Base-by-base conservation (phyloP, 768 basidiomycete species). In the Punctularia strigosozonata region DNA sequence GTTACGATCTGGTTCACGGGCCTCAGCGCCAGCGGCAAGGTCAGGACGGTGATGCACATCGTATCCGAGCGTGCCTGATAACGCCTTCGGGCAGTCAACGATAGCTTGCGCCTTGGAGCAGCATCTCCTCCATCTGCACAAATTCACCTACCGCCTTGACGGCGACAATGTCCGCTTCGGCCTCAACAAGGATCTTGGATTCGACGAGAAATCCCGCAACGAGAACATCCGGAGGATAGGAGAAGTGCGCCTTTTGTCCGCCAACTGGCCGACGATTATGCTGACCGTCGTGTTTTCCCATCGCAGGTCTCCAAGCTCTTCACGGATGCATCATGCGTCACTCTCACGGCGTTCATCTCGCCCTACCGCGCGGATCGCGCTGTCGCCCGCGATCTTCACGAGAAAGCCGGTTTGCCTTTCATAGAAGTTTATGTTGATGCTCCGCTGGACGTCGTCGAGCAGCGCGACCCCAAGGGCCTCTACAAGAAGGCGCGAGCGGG, bases 181-280 rank as follows among this genome's bases (percentile, higher is more conserved):
- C 6, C 65, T 99, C 37, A 99, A 98, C 70, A 97, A 85, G 62
- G 91, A 95, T 54, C 78, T 97, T 28, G 88, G 89, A 4, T 97
- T 97, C 51, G 83, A 88, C 49, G 88, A 91, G 52, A 78, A 75
- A 53, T 91, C 91, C 36, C 73, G 91, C 40, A 85, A 84, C 46
- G 88, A 95, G 61, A 92, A 99, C 62, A 98, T 99, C 54, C 80
- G 95, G 37, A 72, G 95, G 41, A 95, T 98, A 44, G 89, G 91
- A 48, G 94, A 99, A 78, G 90, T 87, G 48, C 39, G 66, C 43
- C 8, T 15, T 7, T 8, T 33, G 14, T 42, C 22, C 21, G 13
- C 31, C 15, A 40, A 21, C 31, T 19, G 12, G 33, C 40, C 22
- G n/a, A 25, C 39, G 10, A 23, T 18, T 17, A 31, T 40, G 41